Evolutionary conservation across 176 grass and related monocot species (phyloP), one percentile per base, ranked within the genome.

Genomic region (Carex myosuroides): DNA sequence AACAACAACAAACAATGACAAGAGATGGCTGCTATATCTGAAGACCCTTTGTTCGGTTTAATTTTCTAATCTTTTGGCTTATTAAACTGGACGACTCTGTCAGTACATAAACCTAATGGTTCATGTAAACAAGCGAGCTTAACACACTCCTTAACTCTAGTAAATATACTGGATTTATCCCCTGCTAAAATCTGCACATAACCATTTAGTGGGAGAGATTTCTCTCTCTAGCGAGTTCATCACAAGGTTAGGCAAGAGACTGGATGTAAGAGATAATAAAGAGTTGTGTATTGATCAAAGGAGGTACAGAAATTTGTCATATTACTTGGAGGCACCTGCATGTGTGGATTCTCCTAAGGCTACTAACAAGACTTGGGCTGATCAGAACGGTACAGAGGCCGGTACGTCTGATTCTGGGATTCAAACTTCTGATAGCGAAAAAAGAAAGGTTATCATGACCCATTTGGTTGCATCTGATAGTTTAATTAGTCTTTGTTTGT

Each of bases 191-290:
- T n/a, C n/a, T n/a, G n/a, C n/a, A n/a, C n/a, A n/a, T n/a, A 97
- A 97, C 89, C 67, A 86, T 54, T 85, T 97, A 4, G 85, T 83
- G 39, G 91, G 94, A 56, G 94, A 94, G 88, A 91, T 97, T 46
- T 82, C 52, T 24, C 87, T 97, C 79, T 91, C 94, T 3, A 86
- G 83, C 29, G 88, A 87, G 46, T 97, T 97, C 65, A 90, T 97
- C 17, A 89, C 75, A 59, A 87, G 88, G 78, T 89, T 97, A 13
- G 94, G 90, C 13, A 85, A 86, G 66, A 89, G 22, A 16, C 72
- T 94, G 67, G 94, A 97, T 82, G 91, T 97, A 22, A 91, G 91
- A 30, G 86, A 89, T 58, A 97, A 97, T 85, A 79, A 77, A 26
- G 85, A 88, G 79, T 89, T 97, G 35, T 97, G 91, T 83, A 69